Conservation (phyloP, 768 basidiomycete genomes). For the Podaxis sp. region DNA sequence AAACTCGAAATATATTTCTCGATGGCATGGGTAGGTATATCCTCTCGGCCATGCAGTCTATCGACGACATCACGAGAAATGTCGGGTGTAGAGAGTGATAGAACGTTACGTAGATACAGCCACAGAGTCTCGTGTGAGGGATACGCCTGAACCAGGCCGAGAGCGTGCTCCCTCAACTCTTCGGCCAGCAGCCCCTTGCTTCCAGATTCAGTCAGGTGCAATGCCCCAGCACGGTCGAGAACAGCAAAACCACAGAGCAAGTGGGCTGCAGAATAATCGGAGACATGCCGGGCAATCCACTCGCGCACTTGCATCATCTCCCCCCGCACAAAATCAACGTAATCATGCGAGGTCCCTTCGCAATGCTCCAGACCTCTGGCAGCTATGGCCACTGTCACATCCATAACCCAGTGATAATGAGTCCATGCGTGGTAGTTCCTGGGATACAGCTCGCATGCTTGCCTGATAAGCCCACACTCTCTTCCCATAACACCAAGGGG, state of each 20-base stretch:
- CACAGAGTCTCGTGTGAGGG: slow-evolving; percentile 65
- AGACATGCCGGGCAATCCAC: slow-evolving; percentile 67
- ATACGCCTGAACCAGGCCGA: slow-evolving; percentile 48
- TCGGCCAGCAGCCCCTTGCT: slow-evolving; percentile 13
- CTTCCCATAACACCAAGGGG: slow-evolving; percentile 32
- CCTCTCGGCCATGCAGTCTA: neutral
- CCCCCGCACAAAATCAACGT: slow-evolving; percentile 33
- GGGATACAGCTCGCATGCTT: slow-evolving; percentile 61
- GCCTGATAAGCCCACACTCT: slow-evolving; percentile 50
- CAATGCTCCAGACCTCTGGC: slow-evolving; percentile 18
- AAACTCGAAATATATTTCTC: slow-evolving; percentile 9
- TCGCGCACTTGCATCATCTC: slow-evolving; percentile 37
- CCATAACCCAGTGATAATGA: slow-evolving; percentile 54
- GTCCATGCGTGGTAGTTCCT: slow-evolving; percentile 78
- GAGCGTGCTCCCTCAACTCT: slow-evolving; percentile 40
- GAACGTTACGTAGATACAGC: slow-evolving; percentile 50
- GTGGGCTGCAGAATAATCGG: slow-evolving; percentile 67
- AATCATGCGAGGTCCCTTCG: slow-evolving; percentile 19
- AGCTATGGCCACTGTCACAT: slow-evolving; percentile 27
- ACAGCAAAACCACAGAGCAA: slow-evolving; percentile 40
- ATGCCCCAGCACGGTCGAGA: slow-evolving; percentile 22
- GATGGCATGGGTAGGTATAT: slow-evolving; percentile 8
- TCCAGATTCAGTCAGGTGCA: slow-evolving; percentile 2
- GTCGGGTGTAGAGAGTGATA: slow-evolving; percentile 9
- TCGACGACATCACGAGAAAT: slow-evolving; percentile 18